Evolutionary conservation across 2,329 filamentous ascomycete genomes (phyloP), one percentile per base, ranked within the genome.

Genomic region (Xylariaceae sp.): DNA sequence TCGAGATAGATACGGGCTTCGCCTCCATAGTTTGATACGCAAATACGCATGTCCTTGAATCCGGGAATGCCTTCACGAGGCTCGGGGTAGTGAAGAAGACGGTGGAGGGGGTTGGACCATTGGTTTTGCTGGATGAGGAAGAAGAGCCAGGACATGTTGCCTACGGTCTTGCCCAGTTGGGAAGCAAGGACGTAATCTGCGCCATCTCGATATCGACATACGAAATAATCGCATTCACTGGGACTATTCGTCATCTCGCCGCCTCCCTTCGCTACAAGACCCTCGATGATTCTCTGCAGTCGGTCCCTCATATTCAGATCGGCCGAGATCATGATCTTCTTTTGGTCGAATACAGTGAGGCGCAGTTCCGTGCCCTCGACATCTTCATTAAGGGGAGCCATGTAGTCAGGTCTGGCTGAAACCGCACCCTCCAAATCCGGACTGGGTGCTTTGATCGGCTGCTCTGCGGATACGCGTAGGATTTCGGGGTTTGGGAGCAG

Each of bases 11-110:
- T 85, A 43, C 94, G 85, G 14, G 94, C 90, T 69, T 99, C 94
- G 31, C 94, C 94, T 42, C 90, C 90, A 67, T 99, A 99, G 69
- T 97, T 99, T 6, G 94, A 97, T 6, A 99, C 79, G 51, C 91
- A 96, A 63, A 99, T 94, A 47, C 80, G 83, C 68, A 88, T 77
- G 7, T 80, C 76, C 53, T 87, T 71, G 66, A 99, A 97, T 0
- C 90, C 92, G 0, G 87, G 83, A 34, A 99, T 84, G 1, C 90
- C 89, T 9, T 85, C 69, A 43, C 81, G 82, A 5, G 92, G 89
- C 13, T 96, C 67, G 0, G 94, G 94, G 60, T 99, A 99, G 67
- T 99, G 94, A 19, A 99, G 76, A 31, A 97, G 78, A 45, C 90
- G 86, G 41, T 84, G 83, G 53, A 91, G 76, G 0, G 94, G 93